Evolutionary conservation across 2,329 filamentous ascomycete species (phyloP).

Genomic region (Meredithiella fracta): DNA sequence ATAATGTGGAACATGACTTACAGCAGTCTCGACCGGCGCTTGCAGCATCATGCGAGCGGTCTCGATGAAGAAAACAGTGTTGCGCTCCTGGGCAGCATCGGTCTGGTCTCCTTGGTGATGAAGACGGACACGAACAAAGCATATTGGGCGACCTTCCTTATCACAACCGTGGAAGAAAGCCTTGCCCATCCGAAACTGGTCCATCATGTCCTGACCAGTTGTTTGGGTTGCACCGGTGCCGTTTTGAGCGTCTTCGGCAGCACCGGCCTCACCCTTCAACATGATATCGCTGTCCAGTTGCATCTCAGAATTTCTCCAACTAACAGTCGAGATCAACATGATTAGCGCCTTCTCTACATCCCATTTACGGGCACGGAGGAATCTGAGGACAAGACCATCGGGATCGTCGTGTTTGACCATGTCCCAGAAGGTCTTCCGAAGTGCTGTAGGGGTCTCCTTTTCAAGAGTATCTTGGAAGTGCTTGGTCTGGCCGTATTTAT

Average conservation of each 20-base stretch:
- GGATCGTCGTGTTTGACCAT: constrained; percentile 95
- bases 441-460: constrained; percentile 57
- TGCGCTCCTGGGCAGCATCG: constrained; percentile 67
- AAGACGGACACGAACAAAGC: constrained; percentile 65
- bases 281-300: constrained; percentile 83
- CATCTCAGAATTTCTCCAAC: constrained; percentile 72
- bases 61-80: constrained; percentile 89
- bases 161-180: constrained; percentile 81
- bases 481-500: constrained; percentile 86
- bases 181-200: constrained; percentile 77
- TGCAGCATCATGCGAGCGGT: constrained; percentile 71
- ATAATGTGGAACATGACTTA: constrained; percentile 32
- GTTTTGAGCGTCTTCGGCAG: constrained; percentile 37
- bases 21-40: constrained; percentile 76
- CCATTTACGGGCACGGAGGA: constrained; percentile 85
- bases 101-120: constrained; percentile 72
- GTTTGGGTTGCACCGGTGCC: constrained; percentile 47
- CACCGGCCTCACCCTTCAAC: constrained; percentile 50
- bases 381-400: constrained; percentile 66
- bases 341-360: constrained; percentile 82
- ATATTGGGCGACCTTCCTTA: constrained; percentile 71
- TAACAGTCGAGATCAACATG: constrained; percentile 89
- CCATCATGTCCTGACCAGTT: constrained; percentile 58
- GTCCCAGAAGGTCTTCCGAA: constrained; percentile 70
- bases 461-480: constrained; percentile 70